Base-by-base conservation (phyloP, 2,329 filamentous ascomycete species). In the Aciculosporium take region DNA sequence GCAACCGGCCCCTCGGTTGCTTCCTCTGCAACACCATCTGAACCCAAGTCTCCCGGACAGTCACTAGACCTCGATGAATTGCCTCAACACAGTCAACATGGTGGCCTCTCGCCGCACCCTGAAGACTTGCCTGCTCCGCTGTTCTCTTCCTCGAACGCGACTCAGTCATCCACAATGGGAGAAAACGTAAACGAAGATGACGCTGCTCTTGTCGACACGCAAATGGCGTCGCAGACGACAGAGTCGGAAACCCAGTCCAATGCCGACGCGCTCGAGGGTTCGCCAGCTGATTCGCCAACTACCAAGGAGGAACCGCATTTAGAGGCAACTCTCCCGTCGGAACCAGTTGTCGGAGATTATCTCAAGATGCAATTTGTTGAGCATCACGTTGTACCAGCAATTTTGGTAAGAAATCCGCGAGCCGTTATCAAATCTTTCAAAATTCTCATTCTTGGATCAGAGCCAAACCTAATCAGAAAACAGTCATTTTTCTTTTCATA, bases 401-500 rank as follows among this genome's bases (percentile, higher is more conserved):
- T 98, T 53, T 64, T 98, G 58, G 87, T 94, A 71, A 72, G 81
- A 51, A 39, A 50, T 35, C 10, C 9, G 37, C 7, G 10, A 21
- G 37, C 13, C 20, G n/a, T 21, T 15, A 17, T 12, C 8, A 17
- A 30, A 31, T 7, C 39, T 8, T 15, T 13, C 12, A n/a, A n/a
- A n/a, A n/a, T n/a, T n/a, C n/a, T n/a, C n/a, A n/a, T 9, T 17
- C 8, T n/a, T 13, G 17, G n/a, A n/a, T n/a, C 35, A n/a, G 6
- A 23, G 6, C 18, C 31, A 13, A 37, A 24, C 52, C 39, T 45
- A 44, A 43, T 25, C 6, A 20, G 1, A 5, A 2, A 7, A 5
- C 49, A 93, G 86, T 84, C 87, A 43, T 96, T 96, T 67, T 98
- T 98, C 65, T 98, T 98, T 68, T 79, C 82, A 45, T 98, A 96